Conservation (phyloP, 495 filamentous ascomycete species). For the Lindgomyces ingoldianus region DNA sequence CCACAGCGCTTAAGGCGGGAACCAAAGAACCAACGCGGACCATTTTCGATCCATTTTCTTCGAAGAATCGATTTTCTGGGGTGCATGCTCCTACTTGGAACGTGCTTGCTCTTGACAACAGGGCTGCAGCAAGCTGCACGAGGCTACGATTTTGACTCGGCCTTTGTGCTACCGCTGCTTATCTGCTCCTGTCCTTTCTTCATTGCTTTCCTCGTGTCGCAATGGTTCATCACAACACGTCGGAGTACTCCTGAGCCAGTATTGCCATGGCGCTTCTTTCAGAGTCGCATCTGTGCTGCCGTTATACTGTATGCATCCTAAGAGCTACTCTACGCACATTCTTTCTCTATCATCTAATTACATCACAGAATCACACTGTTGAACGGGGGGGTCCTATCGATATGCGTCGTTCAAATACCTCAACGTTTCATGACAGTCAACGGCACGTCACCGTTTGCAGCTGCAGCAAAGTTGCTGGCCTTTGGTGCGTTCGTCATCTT, state of each 20-base stretch:
- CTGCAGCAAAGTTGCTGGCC: conserved; percentile 1
- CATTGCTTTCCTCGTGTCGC: conserved; percentile 15
- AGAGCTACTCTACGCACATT: too few species aligned
- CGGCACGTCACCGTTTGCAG: conserved; percentile 1
- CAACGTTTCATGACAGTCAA: conserved; percentile 14
- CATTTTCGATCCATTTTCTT: background rate
- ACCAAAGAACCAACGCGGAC: conserved; percentile 1
- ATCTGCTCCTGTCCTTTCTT: background rate
- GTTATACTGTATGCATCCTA: conserved; percentile 27
- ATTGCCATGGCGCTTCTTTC: conserved; percentile 29
- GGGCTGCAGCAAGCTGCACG: conserved; percentile 28
- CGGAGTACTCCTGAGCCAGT: conserved; percentile 7
- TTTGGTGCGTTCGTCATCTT: conserved; percentile 6
- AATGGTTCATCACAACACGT: conserved; percentile 8
- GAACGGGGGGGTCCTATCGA: background rate
- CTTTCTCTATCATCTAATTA: background rate
- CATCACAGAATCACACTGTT: conserved; percentile 1
- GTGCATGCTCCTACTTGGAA: conserved; percentile 13
- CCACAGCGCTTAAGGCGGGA: too few species aligned
- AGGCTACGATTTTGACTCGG: conserved; percentile 5
- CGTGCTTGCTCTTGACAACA: conserved; percentile 22
- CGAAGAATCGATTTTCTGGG: conserved; percentile 25
- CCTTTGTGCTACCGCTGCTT: conserved; percentile 19
- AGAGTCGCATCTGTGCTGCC: background rate
- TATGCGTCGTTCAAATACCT: conserved; percentile 10